Evolutionary conservation across 345 rosid genomes (phyloP), one percentile per base, ranked within the genome.

Genomic region (Linum lewisii): DNA sequence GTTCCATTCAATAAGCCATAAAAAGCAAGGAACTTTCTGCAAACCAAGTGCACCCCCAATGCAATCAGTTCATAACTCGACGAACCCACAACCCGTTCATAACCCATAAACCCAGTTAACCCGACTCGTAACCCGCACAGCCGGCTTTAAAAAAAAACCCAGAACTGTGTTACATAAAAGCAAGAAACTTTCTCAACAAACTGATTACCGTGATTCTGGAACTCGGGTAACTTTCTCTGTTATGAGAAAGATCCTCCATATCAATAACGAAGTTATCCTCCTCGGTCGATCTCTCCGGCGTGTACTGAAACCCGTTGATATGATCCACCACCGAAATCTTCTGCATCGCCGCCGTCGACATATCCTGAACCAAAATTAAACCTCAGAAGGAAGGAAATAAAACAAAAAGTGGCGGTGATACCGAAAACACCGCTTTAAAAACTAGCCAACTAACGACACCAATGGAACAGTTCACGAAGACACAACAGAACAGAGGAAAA

Each of bases 231-330:
- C 49, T 49, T 36, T 84, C 94, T 66, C 76, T 83, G 37, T 63
- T 54, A 63, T 59, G 68, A 51, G 82, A 62, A 73, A 85, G 78
- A 66, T 72, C 76, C 51, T 84, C 94, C 73, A 86, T 79, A 71
- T 86, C 85, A 49, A 88, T 84, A 22, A 84, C 87, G 61, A 84
- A 85, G 72, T 75, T 76, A 50, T 81, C 88, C 34, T 3, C 2
- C 34, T 5, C 5, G 7, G 34, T 4, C 37, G 90, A 69, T 51
- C 79, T 80, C 64, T 76, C 81, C 9, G 70, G 6, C 7, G 61
- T 59, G 64, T 66, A 78, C 25, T 79, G 80, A 57, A 77, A 70
- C 24, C 85, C 86, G 66, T 70, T 80, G 61, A 74, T 52, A 5
- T 79, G 82, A 76, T 78, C 88, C 29, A 75, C 66, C 50, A 74